These are phyloP conservation scores for Microcyclosporella mali DNA, from an alignment of 2,329 filamentous ascomycete genomes.

Conservation along the genomic window DNA sequence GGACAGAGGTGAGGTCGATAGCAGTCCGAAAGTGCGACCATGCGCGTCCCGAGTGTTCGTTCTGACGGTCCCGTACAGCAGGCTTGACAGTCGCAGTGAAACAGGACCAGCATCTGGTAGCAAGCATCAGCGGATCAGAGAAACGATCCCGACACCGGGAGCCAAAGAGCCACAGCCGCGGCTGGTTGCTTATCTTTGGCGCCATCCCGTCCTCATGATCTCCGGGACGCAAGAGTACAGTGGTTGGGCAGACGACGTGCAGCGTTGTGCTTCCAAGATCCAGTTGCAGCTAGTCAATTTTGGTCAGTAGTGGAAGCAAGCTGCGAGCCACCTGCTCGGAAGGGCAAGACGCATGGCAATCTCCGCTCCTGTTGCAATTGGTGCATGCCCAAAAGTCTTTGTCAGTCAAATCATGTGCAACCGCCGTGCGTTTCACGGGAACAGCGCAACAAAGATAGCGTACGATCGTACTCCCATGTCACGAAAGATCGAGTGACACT, in stretches of 20 bases:
- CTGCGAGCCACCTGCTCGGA: neutral
- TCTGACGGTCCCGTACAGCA: slow-evolving; percentile 12
- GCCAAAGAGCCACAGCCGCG: slow-evolving; percentile 16
- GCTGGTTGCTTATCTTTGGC: slow-evolving; percentile 8
- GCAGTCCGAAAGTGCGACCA: slow-evolving; percentile 4
- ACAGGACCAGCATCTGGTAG: slow-evolving; percentile 11
- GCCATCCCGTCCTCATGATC: slow-evolving; percentile 16
- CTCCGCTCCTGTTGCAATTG: neutral
- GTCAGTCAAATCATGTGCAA: neutral
- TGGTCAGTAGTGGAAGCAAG: neutral
- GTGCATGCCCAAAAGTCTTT: neutral
- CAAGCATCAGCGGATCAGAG: slow-evolving; percentile 9
- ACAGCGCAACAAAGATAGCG: slow-evolving; percentile 4
- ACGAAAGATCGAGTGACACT: slow-evolving; percentile 13
- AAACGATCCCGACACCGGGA: slow-evolving; percentile 14
- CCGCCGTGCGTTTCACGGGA: slow-evolving; percentile 3
- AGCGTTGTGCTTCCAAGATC: no score
- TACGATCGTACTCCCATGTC: neutral
- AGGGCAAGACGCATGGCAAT: slow-evolving; percentile 1
- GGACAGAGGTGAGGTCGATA: slow-evolving; percentile 5
- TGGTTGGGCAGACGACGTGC: no score
- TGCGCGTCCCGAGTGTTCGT: slow-evolving; percentile 2
- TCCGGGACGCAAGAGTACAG: slow-evolving; percentile 12
- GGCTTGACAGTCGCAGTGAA: slow-evolving; percentile 17
- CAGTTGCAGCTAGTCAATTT: slow-evolving; percentile 9